Conservation (phyloP, 1,284 basidiomycete species). For the Melampsora larici-populina region DNA sequence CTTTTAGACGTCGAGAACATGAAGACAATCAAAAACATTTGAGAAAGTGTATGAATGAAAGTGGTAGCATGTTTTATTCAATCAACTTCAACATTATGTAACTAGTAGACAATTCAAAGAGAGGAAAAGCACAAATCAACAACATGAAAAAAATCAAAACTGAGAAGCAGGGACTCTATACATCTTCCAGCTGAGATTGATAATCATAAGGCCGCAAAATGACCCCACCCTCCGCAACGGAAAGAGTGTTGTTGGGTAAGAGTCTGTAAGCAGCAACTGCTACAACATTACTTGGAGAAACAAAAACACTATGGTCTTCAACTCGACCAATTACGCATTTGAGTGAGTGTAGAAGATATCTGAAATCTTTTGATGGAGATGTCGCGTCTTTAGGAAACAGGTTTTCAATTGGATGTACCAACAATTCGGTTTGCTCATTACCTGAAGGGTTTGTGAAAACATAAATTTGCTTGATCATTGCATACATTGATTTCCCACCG, state of each 20-base stretch:
- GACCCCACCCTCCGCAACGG: constrained; percentile 1
- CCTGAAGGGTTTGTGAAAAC: background rate
- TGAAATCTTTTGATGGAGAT: constrained; percentile 2
- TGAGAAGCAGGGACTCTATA: too few relatives aligned
- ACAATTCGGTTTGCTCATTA: background rate
- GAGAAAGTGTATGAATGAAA: too few relatives aligned
- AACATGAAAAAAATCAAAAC: too few relatives aligned
- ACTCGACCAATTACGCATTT: background rate
- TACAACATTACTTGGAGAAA: background rate
- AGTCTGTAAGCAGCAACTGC: constrained; percentile 10
- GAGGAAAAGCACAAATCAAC: too few relatives aligned
- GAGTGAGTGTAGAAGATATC: constrained; percentile 12
- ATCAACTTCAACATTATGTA: too few relatives aligned
- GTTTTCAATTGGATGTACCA: background rate
- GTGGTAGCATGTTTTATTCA: too few relatives aligned
- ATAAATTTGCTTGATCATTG: constrained; percentile 9
- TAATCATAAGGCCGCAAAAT: constrained; percentile 6
- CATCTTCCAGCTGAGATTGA: too few relatives aligned
- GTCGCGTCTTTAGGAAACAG: background rate
- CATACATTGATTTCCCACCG: background rate
- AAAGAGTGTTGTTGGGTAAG: background rate
- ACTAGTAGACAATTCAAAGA: too few relatives aligned
- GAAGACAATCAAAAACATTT: too few relatives aligned
- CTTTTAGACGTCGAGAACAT: too few relatives aligned
- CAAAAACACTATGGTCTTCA: background rate